Evolutionary conservation across 108 stramenopile species (phyloP).

Genomic region (Pelagomonas calceolata): DNA sequence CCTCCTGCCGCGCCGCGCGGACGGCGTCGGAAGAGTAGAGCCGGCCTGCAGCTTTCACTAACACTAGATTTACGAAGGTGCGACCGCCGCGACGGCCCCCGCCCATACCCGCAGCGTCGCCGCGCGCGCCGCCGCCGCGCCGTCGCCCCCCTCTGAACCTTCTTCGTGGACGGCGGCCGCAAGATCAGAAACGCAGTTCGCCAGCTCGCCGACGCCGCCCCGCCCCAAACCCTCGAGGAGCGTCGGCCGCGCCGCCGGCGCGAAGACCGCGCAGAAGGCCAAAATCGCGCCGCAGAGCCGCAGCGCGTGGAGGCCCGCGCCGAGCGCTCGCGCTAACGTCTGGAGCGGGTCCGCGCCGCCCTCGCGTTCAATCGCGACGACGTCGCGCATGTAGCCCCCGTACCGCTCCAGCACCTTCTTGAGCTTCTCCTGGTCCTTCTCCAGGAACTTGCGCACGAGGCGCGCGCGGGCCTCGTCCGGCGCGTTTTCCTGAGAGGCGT

Average conservation of each 20-base stretch:
- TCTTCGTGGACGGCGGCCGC: neutral
- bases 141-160: too few species aligned
- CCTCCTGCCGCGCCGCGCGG: too few species aligned
- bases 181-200: neutral
- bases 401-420: slow-evolving; percentile 30
- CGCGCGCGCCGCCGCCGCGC: neutral
- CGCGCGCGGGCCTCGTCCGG: slow-evolving; percentile 4
- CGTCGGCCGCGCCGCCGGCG: neutral
- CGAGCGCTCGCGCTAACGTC: neutral
- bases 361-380: too few species aligned
- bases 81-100: too few species aligned
- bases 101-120: too few species aligned
- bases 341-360: neutral
- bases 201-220: neutral
- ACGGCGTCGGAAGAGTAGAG: too few species aligned
- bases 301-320: neutral
- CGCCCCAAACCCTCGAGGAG: neutral
- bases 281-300: neutral
- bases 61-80: too few species aligned
- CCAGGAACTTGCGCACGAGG: slow-evolving; percentile 30
- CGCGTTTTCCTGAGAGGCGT: neutral
- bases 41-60: too few species aligned
- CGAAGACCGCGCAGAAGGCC: neutral
- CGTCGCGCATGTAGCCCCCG: neutral
- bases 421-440: slow-evolving; percentile 25